Conservation (phyloP, 257 asterid genomes). For the Ligustrum vulgare region DNA sequence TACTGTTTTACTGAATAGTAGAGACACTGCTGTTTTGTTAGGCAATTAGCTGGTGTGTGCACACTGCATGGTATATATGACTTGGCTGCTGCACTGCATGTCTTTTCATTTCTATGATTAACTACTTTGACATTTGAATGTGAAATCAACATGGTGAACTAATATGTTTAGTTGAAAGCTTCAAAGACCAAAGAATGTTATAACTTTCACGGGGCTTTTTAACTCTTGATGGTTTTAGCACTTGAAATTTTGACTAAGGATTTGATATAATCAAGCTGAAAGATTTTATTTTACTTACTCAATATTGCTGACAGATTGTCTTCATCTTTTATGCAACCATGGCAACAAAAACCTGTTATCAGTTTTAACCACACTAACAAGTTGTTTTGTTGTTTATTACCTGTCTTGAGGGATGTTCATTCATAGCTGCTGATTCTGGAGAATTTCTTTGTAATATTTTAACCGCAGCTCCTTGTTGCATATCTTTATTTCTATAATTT, state of each 20-base stretch:
- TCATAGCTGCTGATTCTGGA: neutral
- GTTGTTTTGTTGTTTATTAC: neutral
- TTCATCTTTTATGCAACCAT: neutral
- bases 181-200: neutral
- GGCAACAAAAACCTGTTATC: neutral
- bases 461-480: neutral
- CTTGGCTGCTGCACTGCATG: neutral
- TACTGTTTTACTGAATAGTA: neutral
- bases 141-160: slow-evolving; percentile 1
- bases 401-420: neutral
- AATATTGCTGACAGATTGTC: neutral
- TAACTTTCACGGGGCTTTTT: neutral
- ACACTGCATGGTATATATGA: neutral
- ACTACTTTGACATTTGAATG: neutral
- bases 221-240: neutral
- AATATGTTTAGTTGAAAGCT: neutral
- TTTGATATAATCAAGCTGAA: neutral
- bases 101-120: neutral
- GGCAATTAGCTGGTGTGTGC: neutral
- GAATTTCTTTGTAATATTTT: neutral
- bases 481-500: neutral
- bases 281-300: neutral
- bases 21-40: slow-evolving; percentile 5
- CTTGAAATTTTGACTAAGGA: neutral
- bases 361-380: neutral